Base-by-base conservation (phyloP, 2,329 filamentous ascomycete genomes). In the Penicillium paneum region DNA sequence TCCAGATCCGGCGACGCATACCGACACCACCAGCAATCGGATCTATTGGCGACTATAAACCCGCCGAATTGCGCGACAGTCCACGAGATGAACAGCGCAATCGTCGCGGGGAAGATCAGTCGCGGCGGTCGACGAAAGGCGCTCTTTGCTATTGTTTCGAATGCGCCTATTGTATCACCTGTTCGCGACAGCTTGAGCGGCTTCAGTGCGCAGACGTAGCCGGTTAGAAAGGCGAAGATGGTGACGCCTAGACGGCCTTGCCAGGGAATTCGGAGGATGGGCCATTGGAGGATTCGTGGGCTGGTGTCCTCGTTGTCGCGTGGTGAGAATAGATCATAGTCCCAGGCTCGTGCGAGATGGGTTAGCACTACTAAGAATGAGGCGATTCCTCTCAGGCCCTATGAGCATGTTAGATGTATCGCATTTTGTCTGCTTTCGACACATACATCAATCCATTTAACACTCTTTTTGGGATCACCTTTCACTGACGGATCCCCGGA, bases 371-470 rank as follows among this genome's bases (percentile, higher is more conserved):
- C 80, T 55, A 80, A 73, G 62, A 79, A 79, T 11, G 79, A 82
- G 19, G 79, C 79, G 35, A 82, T 73, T 56, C 80, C 79, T 57
- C 79, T 75, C 19, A 82, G 73, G 53, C 79, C 79, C 79, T 81
- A 52, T 51, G 3, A 13, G 32, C 8, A 24, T 8, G n/a, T 52
- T 39, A 52, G 49, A 15, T 29, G 2, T 35, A 12, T 26, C 15
- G 26, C 2, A 8, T 8, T 1, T 8, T 46, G 7, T 17, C 31
- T 17, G 15, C 1, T 13, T 28, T 7, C 8, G n/a, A 12, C 12
- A 77, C 80, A 69, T 73, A 83, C 81, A 76, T 83, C 81, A 38
- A 83, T 81, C 81, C 81, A 83, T 73, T 83, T 83, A 21, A 84
- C 81, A 57, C 67, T 70, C 55, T 71, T 72, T 43, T 61, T 63